A percentile compares a stretch with the other conserved stretches of the same genome.
These are phyloP conservation scores for Colletotrichum shisoi DNA, from an alignment of 2,329 filamentous ascomycete genomes.

Conservation along the genomic window DNA sequence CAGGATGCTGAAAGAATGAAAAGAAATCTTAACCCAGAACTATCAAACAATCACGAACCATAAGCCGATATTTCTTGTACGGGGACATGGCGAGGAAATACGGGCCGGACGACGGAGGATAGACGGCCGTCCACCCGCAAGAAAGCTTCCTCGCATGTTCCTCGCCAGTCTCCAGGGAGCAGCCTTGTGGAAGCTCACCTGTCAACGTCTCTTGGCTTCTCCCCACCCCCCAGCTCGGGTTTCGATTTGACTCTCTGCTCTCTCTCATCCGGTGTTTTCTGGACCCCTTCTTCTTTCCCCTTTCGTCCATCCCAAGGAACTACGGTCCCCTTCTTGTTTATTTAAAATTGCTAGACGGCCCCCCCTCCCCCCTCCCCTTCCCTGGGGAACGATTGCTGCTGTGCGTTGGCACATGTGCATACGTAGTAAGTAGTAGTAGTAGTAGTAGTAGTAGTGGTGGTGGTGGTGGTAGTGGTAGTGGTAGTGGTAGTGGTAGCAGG, in stretches of 20 bases:
- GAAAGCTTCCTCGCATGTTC: no score
- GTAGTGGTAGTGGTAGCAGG: no score
- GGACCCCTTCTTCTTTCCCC: background rate
- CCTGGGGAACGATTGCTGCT: background rate
- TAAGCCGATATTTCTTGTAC: no score
- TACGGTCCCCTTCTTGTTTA: background rate
- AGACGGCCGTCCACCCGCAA: background rate
- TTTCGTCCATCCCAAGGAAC: background rate
- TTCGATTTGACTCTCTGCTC: background rate
- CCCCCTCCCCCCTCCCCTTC: background rate
- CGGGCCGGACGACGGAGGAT: background rate
- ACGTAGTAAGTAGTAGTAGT: background rate
- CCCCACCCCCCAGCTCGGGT: background rate
- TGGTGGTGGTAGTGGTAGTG: no score
- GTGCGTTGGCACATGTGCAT: no score
- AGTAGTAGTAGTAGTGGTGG: no score
- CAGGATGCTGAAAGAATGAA: no score
- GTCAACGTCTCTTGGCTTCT: slow-evolving; percentile 9
- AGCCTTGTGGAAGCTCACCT: slow-evolving; percentile 10
- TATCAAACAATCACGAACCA: no score
- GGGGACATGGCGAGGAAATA: no score
- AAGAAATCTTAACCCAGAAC: no score
- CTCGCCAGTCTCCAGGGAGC: background rate
- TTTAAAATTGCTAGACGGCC: background rate
- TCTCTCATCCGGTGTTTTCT: background rate